These are phyloP conservation scores for Termitomyces sp. DNA, from an alignment of 768 basidiomycete genomes.

Conservation along the genomic window DNA sequence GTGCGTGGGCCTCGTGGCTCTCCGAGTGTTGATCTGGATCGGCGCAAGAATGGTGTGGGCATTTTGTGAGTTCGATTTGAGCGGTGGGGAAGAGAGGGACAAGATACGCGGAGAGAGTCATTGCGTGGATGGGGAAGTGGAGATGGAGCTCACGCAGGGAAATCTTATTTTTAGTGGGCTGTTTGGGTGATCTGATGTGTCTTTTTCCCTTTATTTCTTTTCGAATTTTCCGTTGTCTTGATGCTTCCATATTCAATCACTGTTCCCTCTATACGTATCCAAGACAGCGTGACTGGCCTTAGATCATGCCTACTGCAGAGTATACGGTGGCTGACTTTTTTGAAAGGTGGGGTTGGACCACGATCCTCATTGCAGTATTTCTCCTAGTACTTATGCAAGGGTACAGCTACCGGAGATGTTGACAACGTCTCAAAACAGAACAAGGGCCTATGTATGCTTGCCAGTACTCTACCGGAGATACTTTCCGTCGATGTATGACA, in stretches of 20 bases:
- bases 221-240: not conserved
- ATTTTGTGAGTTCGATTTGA: slow-evolving; percentile 14
- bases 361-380: not conserved
- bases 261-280: not conserved
- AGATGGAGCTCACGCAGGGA: slow-evolving; percentile 6
- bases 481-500: not conserved
- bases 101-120: not conserved
- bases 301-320: not conserved
- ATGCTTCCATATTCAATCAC: too few relatives aligned
- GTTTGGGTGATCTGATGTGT: not conserved
- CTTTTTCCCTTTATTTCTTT: not conserved
- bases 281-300: not conserved
- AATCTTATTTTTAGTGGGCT: slow-evolving; percentile 4
- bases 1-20: not conserved
- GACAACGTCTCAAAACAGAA: not conserved
- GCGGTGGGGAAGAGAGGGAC: not conserved
- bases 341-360: not conserved
- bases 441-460: too few relatives aligned
- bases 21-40: slow-evolving; percentile 7
- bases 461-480: too few relatives aligned
- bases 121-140: not conserved
- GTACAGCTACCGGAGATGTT: too few relatives aligned
- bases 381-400: too few relatives aligned
- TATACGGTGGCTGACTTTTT: not conserved
- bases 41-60: slow-evolving; percentile 3